Evolutionary conservation across 192 early-diverging fungal genomes (phyloP).

Genomic region (Linnemannia schmuckeri): DNA sequence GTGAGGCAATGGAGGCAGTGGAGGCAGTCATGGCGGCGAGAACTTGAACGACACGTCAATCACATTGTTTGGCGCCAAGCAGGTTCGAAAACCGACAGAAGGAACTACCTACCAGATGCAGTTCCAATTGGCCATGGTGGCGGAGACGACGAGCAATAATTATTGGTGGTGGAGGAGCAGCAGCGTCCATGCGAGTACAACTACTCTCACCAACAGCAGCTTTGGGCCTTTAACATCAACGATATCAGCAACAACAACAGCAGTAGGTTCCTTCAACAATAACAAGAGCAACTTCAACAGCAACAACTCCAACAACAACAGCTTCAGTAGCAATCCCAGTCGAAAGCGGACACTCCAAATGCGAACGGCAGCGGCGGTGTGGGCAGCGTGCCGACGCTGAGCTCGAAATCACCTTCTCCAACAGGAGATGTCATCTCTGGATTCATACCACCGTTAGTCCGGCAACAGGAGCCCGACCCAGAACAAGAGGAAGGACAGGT

Average conservation of each 20-base stretch:
- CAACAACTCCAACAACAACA: too few species aligned
- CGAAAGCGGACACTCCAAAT: neutral
- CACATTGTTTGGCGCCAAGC: conserved; percentile 53
- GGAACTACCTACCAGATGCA: conserved; percentile 49
- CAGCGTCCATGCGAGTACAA: conserved; percentile 38
- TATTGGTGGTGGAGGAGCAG: conserved; percentile 36
- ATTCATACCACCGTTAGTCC: conserved; percentile 25
- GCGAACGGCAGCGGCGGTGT: neutral
- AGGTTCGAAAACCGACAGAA: conserved; percentile 35
- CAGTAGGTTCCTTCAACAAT: neutral
- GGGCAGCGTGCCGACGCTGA: neutral
- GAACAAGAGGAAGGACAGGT: conserved; percentile 46
- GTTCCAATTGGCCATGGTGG: conserved; percentile 50
- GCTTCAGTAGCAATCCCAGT: neutral
- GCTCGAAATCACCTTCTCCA: neutral
- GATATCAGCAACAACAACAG: conserved; percentile 35
- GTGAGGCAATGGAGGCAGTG: too few species aligned
- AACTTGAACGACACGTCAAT: conserved; percentile 48
- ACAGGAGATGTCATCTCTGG: conserved; percentile 8
- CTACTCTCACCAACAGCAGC: conserved; percentile 43
- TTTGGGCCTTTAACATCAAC: conserved; percentile 36
- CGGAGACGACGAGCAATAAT: conserved; percentile 37
- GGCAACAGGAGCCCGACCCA: conserved; percentile 26
- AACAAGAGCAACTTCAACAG: conserved; percentile 9
- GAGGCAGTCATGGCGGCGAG: neutral